Conservation (phyloP, 148 eudicot genomes). For the Tetragonia tetragonoides region DNA sequence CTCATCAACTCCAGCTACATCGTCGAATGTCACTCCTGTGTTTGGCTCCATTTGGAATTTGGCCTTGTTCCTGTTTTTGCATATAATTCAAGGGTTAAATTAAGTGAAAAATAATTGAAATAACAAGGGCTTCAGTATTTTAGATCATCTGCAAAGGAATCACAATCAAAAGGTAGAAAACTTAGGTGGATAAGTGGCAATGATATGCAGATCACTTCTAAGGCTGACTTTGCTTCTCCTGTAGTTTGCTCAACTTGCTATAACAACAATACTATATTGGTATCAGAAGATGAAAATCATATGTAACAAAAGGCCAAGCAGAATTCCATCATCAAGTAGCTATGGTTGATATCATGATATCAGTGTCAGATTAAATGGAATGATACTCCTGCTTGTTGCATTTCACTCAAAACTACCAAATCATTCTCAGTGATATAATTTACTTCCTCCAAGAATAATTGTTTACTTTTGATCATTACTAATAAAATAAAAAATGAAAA, state of each 20-base stretch:
- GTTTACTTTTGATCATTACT: too few species aligned
- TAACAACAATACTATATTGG: not conserved
- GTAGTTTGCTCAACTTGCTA: not conserved
- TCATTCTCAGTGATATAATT: too few species aligned
- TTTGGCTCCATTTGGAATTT: constrained; percentile 90
- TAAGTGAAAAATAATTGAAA: not conserved
- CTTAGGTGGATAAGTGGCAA: not conserved
- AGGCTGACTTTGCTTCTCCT: not conserved
- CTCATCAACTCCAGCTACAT: constrained; percentile 88
- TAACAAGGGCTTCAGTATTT: not conserved
- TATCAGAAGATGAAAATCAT: not conserved
- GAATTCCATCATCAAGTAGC: not conserved
- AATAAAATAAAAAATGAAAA: too few species aligned
- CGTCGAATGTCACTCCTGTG: constrained; percentile 83
- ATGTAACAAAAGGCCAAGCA: not conserved
- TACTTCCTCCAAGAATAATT: too few species aligned
- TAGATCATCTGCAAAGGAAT: not conserved
- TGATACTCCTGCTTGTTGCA: too few species aligned
- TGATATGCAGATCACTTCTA: too few species aligned
- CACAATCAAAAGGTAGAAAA: not conserved
- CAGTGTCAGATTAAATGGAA: too few species aligned
- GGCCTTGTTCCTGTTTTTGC: constrained; percentile 73
- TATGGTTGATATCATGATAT: too few species aligned
- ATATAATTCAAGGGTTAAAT: not conserved
- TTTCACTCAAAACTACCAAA: too few species aligned